Evolutionary conservation across 805 yeast genomes (phyloP), one percentile per base, ranked within the genome.

Genomic region (Kuraishia capsulata): DNA sequence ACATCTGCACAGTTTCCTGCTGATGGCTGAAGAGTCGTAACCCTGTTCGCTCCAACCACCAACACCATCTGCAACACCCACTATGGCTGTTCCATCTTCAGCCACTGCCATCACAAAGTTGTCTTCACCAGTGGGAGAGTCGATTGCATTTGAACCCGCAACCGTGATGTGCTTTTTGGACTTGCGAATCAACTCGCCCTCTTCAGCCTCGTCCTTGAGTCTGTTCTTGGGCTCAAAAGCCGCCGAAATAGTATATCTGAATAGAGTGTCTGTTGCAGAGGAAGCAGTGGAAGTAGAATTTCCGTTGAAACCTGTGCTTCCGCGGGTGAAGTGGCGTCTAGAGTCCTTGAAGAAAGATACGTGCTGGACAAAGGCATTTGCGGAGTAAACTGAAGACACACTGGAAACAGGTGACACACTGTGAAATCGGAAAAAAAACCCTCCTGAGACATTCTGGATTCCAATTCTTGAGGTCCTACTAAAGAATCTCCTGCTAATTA

Each of bases 31-130:
- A 2, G 96, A 84, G 56, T 90, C 96, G 50, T 77, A 82, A 0
- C 97, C 97, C 35, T 84, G 80, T 43, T 85, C 92, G 1, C 84
- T 74, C 97, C 97, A 90, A 3, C 97, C 97, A 13, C 97, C 97
- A 3, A 92, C 97, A 11, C 98, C 98, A 61, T 90, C 98, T 4
- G 96, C 82, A 3, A 84, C 92, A 18, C 90, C 94, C n/a, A 78
- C 68, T 4, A 81, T 73, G 0, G 80, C 44, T 21, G 58, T 59
- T 3, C 69, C 66, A 36, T 62, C 61, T 16, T 52, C 56, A 9
- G 42, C 41, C 18, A 57, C 57, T 6, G 75, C 67, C 20, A 78
- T 64, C 41, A 83, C 76, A 48, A 68, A 77, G 52, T 80, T 83
- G 52, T 84, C 94, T 52, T 84, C 94, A 3, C 94, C 94, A 2